Conservation (phyloP, 163 green algal genomes). For the Chlamydomonas reinhardtii region DNA sequence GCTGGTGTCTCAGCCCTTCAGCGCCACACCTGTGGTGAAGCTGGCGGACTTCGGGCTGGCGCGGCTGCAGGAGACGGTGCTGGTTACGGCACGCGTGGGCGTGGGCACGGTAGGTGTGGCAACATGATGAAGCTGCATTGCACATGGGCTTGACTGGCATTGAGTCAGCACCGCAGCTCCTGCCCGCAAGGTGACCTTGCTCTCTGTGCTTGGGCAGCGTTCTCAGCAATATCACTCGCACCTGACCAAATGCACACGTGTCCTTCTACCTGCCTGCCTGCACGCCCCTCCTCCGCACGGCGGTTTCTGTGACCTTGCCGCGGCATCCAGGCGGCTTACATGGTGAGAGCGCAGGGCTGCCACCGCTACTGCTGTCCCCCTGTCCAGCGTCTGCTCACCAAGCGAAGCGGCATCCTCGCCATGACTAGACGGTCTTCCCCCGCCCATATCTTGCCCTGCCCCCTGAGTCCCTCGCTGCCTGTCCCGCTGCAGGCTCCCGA, state of each 20-base stretch:
- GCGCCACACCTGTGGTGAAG: background rate
- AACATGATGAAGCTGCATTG: too few relatives aligned
- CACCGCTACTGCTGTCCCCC: background rate
- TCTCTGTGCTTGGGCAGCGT: background rate
- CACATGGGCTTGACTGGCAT: background rate
- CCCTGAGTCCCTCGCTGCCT: background rate
- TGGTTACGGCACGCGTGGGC: background rate
- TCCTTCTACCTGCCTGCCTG: too few relatives aligned
- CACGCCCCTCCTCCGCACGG: too few relatives aligned
- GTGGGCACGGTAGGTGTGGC: background rate
- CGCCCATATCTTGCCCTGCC: too few relatives aligned
- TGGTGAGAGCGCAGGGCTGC: background rate
- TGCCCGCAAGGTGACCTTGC: background rate
- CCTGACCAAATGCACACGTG: too few relatives aligned
- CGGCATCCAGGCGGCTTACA: background rate
- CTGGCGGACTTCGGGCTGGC: background rate
- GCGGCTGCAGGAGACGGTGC: background rate
- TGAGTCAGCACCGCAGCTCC: background rate
- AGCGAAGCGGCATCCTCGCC: too few relatives aligned
- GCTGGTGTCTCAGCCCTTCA: too few relatives aligned
- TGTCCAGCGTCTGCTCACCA: background rate
- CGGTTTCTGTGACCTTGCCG: too few relatives aligned
- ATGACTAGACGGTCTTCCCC: too few relatives aligned
- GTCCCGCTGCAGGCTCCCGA: background rate
- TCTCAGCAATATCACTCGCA: background rate